These are phyloP conservation scores for Stephania japonica DNA, from an alignment of 164 flowering plant genomes.

Conservation along the genomic window DNA sequence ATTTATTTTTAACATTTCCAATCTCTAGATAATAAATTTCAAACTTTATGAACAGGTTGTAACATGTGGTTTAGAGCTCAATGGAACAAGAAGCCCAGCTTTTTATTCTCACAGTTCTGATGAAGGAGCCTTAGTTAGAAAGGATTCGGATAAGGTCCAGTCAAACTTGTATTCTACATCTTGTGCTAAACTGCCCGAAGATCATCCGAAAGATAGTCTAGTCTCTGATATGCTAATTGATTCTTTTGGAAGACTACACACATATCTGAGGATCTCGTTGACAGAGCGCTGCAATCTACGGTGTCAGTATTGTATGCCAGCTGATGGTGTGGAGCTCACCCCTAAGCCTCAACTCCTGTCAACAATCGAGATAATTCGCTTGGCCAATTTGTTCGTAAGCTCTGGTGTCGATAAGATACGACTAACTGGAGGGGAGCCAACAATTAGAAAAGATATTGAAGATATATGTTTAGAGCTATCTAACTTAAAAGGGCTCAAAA, in stretches of 20 bases:
- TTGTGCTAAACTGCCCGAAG: conserved; percentile 42
- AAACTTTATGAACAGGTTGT: conserved; percentile 15
- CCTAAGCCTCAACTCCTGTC: conserved; percentile 57
- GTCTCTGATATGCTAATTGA: conserved; percentile 79
- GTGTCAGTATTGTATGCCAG: conserved; percentile 96
- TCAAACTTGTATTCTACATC: conserved; percentile 38
- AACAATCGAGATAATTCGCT: conserved; percentile 54
- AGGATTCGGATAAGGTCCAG: conserved; percentile 9
- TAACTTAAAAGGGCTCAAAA: conserved; percentile 68
- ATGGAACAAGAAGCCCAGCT: background rate
- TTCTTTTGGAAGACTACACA: conserved; percentile 89
- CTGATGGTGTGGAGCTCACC: conserved; percentile 87
- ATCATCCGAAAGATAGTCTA: conserved; percentile 30
- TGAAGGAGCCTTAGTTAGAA: background rate
- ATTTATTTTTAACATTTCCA: background rate
- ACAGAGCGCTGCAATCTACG: conserved; percentile 91
- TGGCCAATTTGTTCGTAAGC: conserved; percentile 73
- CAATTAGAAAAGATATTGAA: conserved; percentile 81
- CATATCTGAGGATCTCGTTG: conserved; percentile 87
- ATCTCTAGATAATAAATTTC: background rate
- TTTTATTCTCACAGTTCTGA: background rate
- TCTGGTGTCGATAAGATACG: conserved; percentile 90
- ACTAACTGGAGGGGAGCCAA: conserved; percentile 96
- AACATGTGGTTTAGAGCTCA: background rate
- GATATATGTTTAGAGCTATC: conserved; percentile 74